phyloP scores from a whole-genome alignment of 2,329 filamentous ascomycete species.

The Hypoxylon sp. region DNA sequence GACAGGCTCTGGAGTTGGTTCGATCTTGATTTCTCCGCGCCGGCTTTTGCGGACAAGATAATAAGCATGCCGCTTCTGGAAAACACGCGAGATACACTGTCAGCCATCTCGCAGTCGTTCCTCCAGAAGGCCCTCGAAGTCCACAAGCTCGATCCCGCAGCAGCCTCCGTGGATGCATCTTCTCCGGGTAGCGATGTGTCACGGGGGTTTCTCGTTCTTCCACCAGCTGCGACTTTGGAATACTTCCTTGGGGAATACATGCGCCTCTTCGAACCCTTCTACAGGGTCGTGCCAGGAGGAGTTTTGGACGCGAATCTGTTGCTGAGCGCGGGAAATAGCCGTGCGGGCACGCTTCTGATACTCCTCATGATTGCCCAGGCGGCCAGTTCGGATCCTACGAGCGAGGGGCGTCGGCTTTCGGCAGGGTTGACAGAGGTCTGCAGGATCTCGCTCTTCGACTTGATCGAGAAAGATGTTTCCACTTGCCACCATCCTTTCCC shows the following conservation, averaged over 20 bases:
- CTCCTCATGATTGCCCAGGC: slow-evolving; percentile 28
- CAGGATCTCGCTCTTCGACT: slow-evolving; percentile 24
- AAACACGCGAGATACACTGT: slow-evolving; percentile 18
- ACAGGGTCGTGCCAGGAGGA: slow-evolving; percentile 20
- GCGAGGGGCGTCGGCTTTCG: slow-evolving; percentile 23
- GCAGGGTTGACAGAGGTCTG: slow-evolving; percentile 28
- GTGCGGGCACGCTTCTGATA: slow-evolving; percentile 21
- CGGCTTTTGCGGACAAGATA: slow-evolving; percentile 13
- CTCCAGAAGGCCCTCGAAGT: slow-evolving; percentile 27
- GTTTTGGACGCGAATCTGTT: slow-evolving; percentile 22
- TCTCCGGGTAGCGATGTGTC: slow-evolving; percentile 16
- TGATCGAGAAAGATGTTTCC: slow-evolving; percentile 26
- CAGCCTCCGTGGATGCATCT: slow-evolving; percentile 18
- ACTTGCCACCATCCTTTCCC: slow-evolving; percentile 18
- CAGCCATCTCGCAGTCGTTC: slow-evolving; percentile 25
- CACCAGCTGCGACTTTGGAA: slow-evolving; percentile 25
- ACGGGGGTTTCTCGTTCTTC: slow-evolving; percentile 24
- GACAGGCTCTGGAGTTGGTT: slow-evolving; percentile 30
- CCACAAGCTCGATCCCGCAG: slow-evolving; percentile 26
- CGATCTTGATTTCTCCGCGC: slow-evolving; percentile 20
- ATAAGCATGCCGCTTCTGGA: slow-evolving; percentile 21
- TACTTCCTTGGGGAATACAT: slow-evolving; percentile 31
- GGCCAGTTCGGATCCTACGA: slow-evolving; percentile 27
- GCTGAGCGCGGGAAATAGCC: slow-evolving; percentile 9
- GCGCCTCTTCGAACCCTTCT: slow-evolving; percentile 30